phyloP scores from a whole-genome alignment of 805 yeast genomes.

The Schwanniomyces vanrijiae region DNA sequence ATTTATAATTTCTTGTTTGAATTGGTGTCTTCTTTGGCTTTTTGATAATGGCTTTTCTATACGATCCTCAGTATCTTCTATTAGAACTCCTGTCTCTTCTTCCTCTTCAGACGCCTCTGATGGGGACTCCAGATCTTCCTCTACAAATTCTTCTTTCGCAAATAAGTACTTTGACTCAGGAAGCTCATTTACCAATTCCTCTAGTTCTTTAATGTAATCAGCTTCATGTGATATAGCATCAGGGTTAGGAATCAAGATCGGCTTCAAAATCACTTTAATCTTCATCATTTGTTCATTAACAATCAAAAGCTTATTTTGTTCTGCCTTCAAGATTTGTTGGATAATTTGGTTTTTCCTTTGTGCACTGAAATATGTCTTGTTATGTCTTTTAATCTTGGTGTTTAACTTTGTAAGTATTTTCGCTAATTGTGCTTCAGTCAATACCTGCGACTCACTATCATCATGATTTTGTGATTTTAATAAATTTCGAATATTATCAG shows the following conservation, averaged over 20 bases:
- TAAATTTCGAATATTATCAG: slow-evolving; percentile 15
- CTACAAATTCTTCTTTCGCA: slow-evolving; percentile 6
- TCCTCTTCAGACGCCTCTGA: slow-evolving; percentile 3
- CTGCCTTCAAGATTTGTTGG: slow-evolving; percentile 35
- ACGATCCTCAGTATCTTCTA: slow-evolving; percentile 20
- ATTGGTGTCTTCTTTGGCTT: background rate
- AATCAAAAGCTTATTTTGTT: slow-evolving; percentile 23
- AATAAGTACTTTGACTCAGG: slow-evolving; percentile 35
- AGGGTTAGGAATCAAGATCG: slow-evolving; percentile 27
- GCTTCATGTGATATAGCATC: slow-evolving; percentile 10
- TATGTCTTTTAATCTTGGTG: slow-evolving; percentile 23
- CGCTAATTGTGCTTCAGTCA: slow-evolving; percentile 12
- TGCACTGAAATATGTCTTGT: slow-evolving; percentile 22
- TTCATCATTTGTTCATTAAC: slow-evolving; percentile 28
- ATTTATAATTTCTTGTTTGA: background rate
- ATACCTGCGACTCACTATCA: slow-evolving; percentile 3
- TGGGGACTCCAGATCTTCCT: slow-evolving; percentile 5
- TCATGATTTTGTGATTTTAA: slow-evolving; percentile 8
- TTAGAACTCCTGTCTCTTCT: slow-evolving; percentile 9
- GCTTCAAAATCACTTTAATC: slow-evolving; percentile 20
- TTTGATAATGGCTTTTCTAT: slow-evolving; percentile 4
- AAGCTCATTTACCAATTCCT: slow-evolving; percentile 24
- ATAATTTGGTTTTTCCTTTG: slow-evolving; percentile 37
- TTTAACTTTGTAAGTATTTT: slow-evolving; percentile 23
- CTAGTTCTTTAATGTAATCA: slow-evolving; percentile 19